Percentiles rank a stretch among this genome's conserved stretches.
Evolutionary conservation across 2,329 filamentous ascomycete genomes (phyloP).

Genomic region (Madurella fahalii): DNA sequence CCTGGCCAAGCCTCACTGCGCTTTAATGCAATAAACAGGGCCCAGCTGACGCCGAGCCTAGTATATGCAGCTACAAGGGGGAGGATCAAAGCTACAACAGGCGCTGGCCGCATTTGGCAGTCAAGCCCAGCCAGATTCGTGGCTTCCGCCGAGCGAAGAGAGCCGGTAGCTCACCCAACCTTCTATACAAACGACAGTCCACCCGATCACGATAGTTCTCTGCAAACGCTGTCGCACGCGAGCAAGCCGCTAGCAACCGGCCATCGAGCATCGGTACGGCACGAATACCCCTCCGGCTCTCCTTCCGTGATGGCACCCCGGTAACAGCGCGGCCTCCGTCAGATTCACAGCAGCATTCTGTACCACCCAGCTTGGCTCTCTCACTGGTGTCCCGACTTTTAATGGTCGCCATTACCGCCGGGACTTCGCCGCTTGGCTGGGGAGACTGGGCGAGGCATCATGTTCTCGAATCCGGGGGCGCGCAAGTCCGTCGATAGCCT

Average conservation of each 20-base stretch:
- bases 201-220: neutral
- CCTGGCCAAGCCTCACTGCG: neutral
- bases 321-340: slow-evolving; percentile 16
- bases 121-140: slow-evolving; percentile 9
- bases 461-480: slow-evolving; percentile 56
- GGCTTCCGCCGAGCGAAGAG: neutral
- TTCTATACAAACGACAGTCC: neutral
- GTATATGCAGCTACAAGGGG: slow-evolving; percentile 8
- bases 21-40: neutral
- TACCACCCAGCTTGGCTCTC: neutral
- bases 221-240: neutral
- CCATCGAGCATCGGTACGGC: neutral
- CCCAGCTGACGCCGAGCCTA: neutral
- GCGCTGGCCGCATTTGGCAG: slow-evolving; percentile 4
- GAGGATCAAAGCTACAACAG: neutral
- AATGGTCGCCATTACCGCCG: slow-evolving; percentile 15
- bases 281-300: neutral
- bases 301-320: slow-evolving; percentile 25
- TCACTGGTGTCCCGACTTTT: neutral
- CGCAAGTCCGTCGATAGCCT: slow-evolving; percentile 65
- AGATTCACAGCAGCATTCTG: slow-evolving; percentile 4
- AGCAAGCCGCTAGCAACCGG: neutral
- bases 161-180: slow-evolving; percentile 3
- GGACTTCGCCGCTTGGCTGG: slow-evolving; percentile 24
- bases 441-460: slow-evolving; percentile 37